Conservation (phyloP, 805 yeast genomes). For the Pichia thaimueangensis region DNA sequence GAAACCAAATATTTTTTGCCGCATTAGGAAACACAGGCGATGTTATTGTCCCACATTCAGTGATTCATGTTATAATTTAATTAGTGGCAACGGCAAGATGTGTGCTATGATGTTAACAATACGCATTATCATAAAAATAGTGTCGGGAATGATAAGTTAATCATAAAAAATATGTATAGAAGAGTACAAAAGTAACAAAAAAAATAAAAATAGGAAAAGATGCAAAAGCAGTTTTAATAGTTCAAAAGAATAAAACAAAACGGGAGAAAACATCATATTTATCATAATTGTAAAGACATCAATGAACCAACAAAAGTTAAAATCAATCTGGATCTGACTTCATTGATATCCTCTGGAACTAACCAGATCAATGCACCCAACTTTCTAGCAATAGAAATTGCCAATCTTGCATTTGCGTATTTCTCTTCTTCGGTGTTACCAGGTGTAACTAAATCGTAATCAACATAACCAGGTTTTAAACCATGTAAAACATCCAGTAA, state of each 20-base stretch:
- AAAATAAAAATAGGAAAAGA: no score
- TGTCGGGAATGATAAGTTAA: no score
- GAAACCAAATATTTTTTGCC: no score
- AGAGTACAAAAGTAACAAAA: no score
- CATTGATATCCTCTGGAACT: constrained; percentile 99
- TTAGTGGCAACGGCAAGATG: no score
- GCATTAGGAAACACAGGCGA: no score
- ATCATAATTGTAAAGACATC: constrained; percentile 53
- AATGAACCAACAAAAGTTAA: constrained; percentile 92
- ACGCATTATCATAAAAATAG: no score
- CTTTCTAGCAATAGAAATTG: constrained; percentile 97
- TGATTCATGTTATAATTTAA: no score
- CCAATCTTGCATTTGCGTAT: constrained; percentile 92
- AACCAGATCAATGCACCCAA: constrained; percentile 97
- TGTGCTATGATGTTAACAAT: no score
- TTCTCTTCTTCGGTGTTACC: constrained; percentile 78
- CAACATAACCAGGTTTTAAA: constrained; percentile 95
- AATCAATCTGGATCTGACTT: constrained; percentile 89
- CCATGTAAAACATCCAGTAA: constrained; percentile 88
- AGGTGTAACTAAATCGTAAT: constrained; percentile 80
- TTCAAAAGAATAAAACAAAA: not conserved
- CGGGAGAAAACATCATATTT: not conserved
- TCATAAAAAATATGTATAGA: no score
- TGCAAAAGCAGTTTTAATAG: no score
- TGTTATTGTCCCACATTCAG: no score